Evolutionary conservation across 164 flowering plant species (phyloP).

Genomic region (Tetrastigma voinierianum): DNA sequence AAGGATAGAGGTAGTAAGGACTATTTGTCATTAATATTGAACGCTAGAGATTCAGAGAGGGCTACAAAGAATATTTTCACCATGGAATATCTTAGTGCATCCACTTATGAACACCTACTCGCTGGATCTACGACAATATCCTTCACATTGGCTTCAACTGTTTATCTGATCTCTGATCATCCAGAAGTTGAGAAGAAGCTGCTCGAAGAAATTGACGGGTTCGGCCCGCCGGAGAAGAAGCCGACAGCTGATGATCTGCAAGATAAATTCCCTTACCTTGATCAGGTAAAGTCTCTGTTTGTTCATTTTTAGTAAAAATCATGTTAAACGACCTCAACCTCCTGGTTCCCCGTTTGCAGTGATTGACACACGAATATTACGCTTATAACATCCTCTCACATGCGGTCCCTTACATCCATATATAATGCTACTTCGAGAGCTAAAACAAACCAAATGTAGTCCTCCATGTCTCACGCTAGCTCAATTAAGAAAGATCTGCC

Average conservation of each 20-base stretch:
- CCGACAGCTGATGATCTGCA: constrained; percentile 80
- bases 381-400: too few species aligned
- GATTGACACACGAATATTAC: too few species aligned
- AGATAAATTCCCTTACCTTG: constrained; percentile 75
- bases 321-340: too few species aligned
- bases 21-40: constrained; percentile 69
- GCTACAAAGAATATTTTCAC: constrained; percentile 55
- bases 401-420: too few species aligned
- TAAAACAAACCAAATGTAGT: too few species aligned
- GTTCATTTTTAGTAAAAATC: too few species aligned
- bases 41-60: constrained; percentile 58
- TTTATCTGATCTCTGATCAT: constrained; percentile 78
- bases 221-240: constrained; percentile 48
- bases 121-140: constrained; percentile 92
- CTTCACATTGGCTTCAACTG: constrained; percentile 69
- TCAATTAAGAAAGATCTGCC: too few species aligned
- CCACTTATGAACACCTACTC: constrained; percentile 83
- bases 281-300: constrained; percentile 49
- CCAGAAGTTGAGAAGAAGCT: constrained; percentile 77
- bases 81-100: constrained; percentile 73
- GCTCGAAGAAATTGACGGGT: constrained; percentile 71
- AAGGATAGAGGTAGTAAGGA: constrained; percentile 49
- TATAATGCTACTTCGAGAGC: too few species aligned
- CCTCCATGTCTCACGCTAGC: too few species aligned
- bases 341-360: too few species aligned